Base-by-base conservation (phyloP, 2,329 filamentous ascomycete genomes). In the Colletotrichum siamense region DNA sequence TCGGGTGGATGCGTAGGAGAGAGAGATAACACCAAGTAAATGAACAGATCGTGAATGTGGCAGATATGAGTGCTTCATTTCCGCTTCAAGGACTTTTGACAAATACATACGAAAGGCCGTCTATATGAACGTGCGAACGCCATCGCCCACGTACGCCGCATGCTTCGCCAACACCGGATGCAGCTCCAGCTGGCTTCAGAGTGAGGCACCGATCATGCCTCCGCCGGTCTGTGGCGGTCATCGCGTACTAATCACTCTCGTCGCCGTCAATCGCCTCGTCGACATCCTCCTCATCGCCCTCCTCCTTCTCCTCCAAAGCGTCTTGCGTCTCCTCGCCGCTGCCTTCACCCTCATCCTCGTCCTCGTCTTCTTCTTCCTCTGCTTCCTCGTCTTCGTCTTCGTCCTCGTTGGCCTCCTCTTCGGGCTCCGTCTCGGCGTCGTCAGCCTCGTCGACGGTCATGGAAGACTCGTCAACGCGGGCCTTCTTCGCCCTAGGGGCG, bases 261-360 rank as follows among this genome's bases (percentile, higher is more conserved):
- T 91, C 89, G 13, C 90, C 91, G 78, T 93, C 92, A 75, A 93
- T 82, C 15, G 91, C 92, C 78, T 94, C 93, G 73, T 93, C 92
- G 30, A 87, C 90, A 3, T 87, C 86, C 6, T 88, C 88, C 26
- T 87, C 89, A 3, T 87, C 86, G 6, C 88, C 88, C 30, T 86
- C 86, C 22, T 86, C 85, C 69, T 87, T 87, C 63, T 90, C 89
- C 49, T 90, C 90, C 12, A 87, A 85, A 6, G 88, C 87, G 67
- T 91, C 89, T 55, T 91, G 89, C 61, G 90, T 89, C 52, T 88
- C 88, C 10, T 89, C 88, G 7, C 88, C 90, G 18, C 90, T 91
- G 0, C 86, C 89, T 12, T 89, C 87, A 0, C 88, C 89, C 18
- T 89, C 88, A 66, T 87, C 87, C 61, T 90, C 89, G 34, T 90